phyloP scores from a whole-genome alignment of 2,329 filamentous ascomycete species.

The Pyrenophora graminea region DNA sequence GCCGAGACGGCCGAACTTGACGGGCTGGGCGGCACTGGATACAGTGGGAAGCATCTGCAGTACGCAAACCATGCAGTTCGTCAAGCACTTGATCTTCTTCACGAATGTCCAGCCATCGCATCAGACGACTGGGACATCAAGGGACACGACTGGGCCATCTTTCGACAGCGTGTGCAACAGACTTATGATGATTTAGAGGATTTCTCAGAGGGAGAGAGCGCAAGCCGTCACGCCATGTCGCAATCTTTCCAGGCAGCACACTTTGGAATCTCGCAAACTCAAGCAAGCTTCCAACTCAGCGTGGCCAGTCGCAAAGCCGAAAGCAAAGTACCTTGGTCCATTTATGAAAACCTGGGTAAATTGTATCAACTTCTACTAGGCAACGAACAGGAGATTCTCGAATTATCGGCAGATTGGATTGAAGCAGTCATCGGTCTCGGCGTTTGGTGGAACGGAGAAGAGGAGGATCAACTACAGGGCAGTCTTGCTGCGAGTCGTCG shows the following conservation, averaged over 20 bases:
- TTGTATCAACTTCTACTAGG: slow-evolving; percentile 83
- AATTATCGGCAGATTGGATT: slow-evolving; percentile 84
- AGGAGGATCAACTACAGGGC: slow-evolving; percentile 51
- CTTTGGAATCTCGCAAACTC: slow-evolving; percentile 49
- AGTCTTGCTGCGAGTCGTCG: slow-evolving; percentile 53
- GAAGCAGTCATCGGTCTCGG: slow-evolving; percentile 83
- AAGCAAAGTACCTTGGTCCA: slow-evolving; percentile 84
- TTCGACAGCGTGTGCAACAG: slow-evolving; percentile 73
- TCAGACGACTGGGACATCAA: slow-evolving; percentile 79
- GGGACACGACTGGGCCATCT: slow-evolving; percentile 80
- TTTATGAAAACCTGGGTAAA: slow-evolving; percentile 82
- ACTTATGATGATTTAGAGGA: slow-evolving; percentile 72
- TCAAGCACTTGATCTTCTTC: slow-evolving; percentile 70
- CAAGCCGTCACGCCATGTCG: slow-evolving; percentile 50
- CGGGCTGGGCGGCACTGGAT: slow-evolving; percentile 66
- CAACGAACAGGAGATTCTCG: slow-evolving; percentile 73
- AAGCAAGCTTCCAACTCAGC: slow-evolving; percentile 64
- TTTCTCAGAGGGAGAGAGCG: slow-evolving; percentile 75
- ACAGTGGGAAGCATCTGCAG: slow-evolving; percentile 74
- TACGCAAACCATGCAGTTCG: slow-evolving; percentile 75
- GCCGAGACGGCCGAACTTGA: slow-evolving; percentile 69
- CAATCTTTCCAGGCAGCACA: slow-evolving; percentile 51
- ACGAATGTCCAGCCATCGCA: slow-evolving; percentile 70
- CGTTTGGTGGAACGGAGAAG: slow-evolving; percentile 88
- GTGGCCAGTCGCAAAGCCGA: slow-evolving; percentile 74